A percentile compares a stretch with the other conserved stretches of the same genome.
phyloP scores from a whole-genome alignment of 169 alveolate genomes.

The Plasmodium adleri region DNA sequence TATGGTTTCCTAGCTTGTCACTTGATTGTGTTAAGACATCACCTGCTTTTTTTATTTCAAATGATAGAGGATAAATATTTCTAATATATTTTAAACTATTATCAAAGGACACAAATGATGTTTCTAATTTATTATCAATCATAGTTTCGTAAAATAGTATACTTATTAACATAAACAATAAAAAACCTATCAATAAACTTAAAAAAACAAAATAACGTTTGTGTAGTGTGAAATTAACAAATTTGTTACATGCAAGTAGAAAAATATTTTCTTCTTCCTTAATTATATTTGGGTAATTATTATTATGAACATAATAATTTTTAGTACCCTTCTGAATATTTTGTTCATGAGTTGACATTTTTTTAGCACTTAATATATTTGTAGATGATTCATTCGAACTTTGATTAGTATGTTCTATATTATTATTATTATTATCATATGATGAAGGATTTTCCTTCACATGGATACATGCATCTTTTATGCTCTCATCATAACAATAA shows the following conservation, averaged over 20 bases:
- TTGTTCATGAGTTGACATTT: too few species aligned
- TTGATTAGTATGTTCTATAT: too few species aligned
- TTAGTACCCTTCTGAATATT: too few species aligned
- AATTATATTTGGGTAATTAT: too few species aligned
- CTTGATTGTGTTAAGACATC: slow-evolving; percentile 32
- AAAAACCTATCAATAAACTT: slow-evolving; percentile 24
- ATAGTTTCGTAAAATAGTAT: slow-evolving; percentile 17
- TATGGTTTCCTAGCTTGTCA: slow-evolving; percentile 22
- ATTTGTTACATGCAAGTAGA: slow-evolving; percentile 30
- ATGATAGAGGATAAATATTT: neutral
- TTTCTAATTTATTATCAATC: slow-evolving; percentile 5
- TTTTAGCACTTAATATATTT: too few species aligned
- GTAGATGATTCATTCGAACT: too few species aligned
- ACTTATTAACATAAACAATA: slow-evolving; percentile 10
- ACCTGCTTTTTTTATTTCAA: slow-evolving; percentile 20
- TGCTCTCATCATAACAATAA: too few species aligned
- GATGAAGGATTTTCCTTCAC: too few species aligned
- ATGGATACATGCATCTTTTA: too few species aligned
- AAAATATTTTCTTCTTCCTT: neutral
- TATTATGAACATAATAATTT: too few species aligned
- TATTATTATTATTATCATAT: too few species aligned
- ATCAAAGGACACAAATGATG: neutral
- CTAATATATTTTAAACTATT: slow-evolving; percentile 1
- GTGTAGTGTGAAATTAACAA: slow-evolving; percentile 10
- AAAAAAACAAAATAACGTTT: slow-evolving; percentile 23